phyloP scores from a whole-genome alignment of 1,284 basidiomycete genomes.

The Malassezia furfur region DNA sequence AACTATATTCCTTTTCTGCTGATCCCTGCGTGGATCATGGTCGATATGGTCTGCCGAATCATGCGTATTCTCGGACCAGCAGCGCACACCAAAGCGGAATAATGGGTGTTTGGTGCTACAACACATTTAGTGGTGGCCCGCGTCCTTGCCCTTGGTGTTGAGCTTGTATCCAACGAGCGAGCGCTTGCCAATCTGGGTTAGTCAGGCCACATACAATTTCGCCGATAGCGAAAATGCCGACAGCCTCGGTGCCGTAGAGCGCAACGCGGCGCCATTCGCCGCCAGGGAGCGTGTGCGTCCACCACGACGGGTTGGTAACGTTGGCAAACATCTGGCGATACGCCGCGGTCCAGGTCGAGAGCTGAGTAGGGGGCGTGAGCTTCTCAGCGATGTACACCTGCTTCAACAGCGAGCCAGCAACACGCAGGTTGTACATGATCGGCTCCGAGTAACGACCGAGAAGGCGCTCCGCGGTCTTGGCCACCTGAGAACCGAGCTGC shows the following conservation, averaged over 20 bases:
- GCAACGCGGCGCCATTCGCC: conserved; percentile 67
- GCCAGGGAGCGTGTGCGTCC: conserved; percentile 60
- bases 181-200: conserved; percentile 19
- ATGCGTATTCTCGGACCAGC: not conserved
- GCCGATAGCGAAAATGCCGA: conserved; percentile 63
- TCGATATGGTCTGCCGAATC: conserved; percentile 9
- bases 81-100: not conserved
- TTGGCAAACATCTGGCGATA: conserved; percentile 67
- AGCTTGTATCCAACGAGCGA: conserved; percentile 17
- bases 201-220: conserved; percentile 33
- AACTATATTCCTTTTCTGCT: conserved; percentile 19
- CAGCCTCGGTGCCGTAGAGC: conserved; percentile 78
- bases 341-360: conserved; percentile 59
- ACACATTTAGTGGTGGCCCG: conserved; percentile 10
- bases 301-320: conserved; percentile 60
- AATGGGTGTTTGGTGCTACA: not conserved
- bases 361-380: conserved; percentile 67
- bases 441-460: conserved; percentile 23
- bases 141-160: conserved; percentile 1
- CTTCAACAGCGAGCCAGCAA: conserved; percentile 72
- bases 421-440: conserved; percentile 51
- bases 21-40: conserved; percentile 5
- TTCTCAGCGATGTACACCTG: conserved; percentile 83
- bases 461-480: conserved; percentile 11
- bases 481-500: conserved; percentile 2